Percentiles rank a stretch among this genome's conserved stretches.
phyloP scores from a whole-genome alignment of 1,284 basidiomycete species.

The Heimioporus retisporus region DNA sequence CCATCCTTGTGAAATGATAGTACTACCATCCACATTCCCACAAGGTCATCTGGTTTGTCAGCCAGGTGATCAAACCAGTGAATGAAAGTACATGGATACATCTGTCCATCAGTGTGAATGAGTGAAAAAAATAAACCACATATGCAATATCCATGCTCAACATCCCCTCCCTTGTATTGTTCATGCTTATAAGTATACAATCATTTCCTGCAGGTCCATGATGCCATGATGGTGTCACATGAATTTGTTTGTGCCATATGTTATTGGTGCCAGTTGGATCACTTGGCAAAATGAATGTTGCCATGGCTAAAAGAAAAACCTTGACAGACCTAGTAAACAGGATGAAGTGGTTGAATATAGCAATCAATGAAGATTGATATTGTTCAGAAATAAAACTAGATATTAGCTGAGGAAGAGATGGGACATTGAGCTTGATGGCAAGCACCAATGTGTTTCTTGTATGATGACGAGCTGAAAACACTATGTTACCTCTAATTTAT shows the following conservation, averaged over 20 bases:
- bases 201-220: not conserved
- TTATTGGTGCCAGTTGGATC: constrained; percentile 1
- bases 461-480: too few relatives aligned
- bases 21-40: constrained; percentile 19
- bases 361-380: too few relatives aligned
- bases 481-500: too few relatives aligned
- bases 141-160: constrained; percentile 5
- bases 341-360: not conserved
- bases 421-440: too few relatives aligned
- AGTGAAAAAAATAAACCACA: not conserved
- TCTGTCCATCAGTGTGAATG: constrained; percentile 1
- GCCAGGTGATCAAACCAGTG: constrained; percentile 16
- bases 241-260: not conserved
- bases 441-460: too few relatives aligned
- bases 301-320: constrained; percentile 1
- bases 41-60: constrained; percentile 11
- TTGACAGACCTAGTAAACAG: not conserved
- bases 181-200: not conserved
- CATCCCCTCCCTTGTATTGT: constrained; percentile 2
- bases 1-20: constrained; percentile 1
- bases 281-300: constrained; percentile 1
- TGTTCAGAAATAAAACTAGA: too few relatives aligned
- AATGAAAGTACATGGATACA: constrained; percentile 7
- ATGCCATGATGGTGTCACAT: constrained; percentile 1
- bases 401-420: too few relatives aligned